phyloP scores from a whole-genome alignment of 129 eudicot species.

The Artemisia tridentata region DNA sequence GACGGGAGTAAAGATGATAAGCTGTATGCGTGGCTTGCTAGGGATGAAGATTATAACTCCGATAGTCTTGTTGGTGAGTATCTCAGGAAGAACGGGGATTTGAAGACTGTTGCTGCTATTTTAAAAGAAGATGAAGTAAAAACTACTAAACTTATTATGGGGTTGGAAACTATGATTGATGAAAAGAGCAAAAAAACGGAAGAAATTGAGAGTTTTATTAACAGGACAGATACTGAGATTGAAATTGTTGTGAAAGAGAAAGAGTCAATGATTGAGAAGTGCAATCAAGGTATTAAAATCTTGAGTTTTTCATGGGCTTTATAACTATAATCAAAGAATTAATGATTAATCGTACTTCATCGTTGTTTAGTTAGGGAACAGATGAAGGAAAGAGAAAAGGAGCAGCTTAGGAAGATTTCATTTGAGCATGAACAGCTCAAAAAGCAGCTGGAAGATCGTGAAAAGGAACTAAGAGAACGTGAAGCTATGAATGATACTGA shows the following conservation, averaged over 20 bases:
- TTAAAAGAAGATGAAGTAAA: conserved; percentile 44
- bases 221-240: conserved; percentile 38
- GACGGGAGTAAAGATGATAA: conserved; percentile 44
- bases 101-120: conserved; percentile 56
- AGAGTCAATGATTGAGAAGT: conserved; percentile 39
- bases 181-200: conserved; percentile 44
- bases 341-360: background rate
- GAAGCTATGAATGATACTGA: conserved; percentile 53
- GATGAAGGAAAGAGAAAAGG: conserved; percentile 37
- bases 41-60: conserved; percentile 46
- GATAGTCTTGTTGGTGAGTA: conserved; percentile 45
- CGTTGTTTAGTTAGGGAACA: conserved; percentile 31
- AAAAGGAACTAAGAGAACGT: conserved; percentile 43
- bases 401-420: conserved; percentile 35
- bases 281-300: conserved; percentile 40
- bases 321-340: background rate
- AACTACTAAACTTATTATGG: conserved; percentile 31
- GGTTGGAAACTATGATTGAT: conserved; percentile 35
- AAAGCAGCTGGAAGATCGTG: conserved; percentile 44
- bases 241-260: conserved; percentile 38
- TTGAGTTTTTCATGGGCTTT: background rate
- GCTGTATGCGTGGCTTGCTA: conserved; percentile 68
- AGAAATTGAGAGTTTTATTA: conserved; percentile 45
- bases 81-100: conserved; percentile 52
- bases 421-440: conserved; percentile 45